Conservation (phyloP, 345 rosid species). For the Corchorus capsularis region DNA sequence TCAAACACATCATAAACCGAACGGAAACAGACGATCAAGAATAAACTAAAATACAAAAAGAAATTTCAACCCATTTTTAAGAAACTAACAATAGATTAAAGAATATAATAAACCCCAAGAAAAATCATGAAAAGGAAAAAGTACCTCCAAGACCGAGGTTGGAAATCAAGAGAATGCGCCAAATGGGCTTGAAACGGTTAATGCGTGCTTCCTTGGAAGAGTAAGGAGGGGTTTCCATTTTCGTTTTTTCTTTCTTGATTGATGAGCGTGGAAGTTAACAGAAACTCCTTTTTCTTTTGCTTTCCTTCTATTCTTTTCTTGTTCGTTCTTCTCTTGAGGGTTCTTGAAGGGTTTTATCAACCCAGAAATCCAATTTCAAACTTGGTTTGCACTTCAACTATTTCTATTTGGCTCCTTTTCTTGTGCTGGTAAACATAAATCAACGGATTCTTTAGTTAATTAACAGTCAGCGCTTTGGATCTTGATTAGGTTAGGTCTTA, state of each 20-base stretch:
- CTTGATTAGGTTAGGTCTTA: background rate
- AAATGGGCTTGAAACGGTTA: conserved; percentile 44
- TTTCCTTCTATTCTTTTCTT: background rate
- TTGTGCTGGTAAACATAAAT: background rate
- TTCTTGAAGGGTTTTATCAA: background rate
- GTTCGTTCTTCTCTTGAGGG: background rate
- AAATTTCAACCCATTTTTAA: background rate
- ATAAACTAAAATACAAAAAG: no score
- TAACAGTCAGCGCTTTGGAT: no score
- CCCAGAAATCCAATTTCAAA: background rate
- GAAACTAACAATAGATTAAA: background rate
- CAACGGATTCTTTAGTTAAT: no score
- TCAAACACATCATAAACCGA: conserved; percentile 13
- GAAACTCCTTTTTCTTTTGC: background rate
- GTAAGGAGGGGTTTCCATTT: conserved; percentile 7
- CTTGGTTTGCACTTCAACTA: background rate
- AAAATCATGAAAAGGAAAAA: background rate
- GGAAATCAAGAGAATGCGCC: conserved; percentile 68
- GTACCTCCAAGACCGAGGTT: conserved; percentile 80
- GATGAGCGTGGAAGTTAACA: background rate
- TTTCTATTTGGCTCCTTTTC: background rate
- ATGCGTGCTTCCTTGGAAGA: conserved; percentile 13
- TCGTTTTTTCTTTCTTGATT: background rate
- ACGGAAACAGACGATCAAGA: background rate
- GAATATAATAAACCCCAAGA: no score